Evolutionary conservation across 2,329 filamentous ascomycete genomes (phyloP), one percentile per base, ranked within the genome.

Genomic region (Verticillium klebahnii): DNA sequence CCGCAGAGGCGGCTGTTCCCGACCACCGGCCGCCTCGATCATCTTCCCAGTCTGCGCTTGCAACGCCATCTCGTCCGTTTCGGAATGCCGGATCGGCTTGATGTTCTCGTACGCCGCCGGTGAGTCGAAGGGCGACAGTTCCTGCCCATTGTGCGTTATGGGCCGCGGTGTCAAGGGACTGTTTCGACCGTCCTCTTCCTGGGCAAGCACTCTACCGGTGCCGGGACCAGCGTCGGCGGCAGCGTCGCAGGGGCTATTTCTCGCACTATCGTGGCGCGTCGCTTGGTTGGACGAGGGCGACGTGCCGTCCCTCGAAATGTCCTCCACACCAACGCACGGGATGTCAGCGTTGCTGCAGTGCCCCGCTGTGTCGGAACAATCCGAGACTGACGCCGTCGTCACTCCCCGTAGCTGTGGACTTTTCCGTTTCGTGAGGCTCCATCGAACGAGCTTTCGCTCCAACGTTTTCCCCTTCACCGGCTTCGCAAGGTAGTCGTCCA

Each of bases 401-500:
- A 67, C 31, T 37, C 25, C 31, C 12, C 57, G 60, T 11, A 66
- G 7, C 66, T 56, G 5, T 61, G 66, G 52, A 56, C 65, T 29
- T 12, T 60, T 70, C 19, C 70, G 72, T 36, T 72, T 71, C 5
- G 68, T 66, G 69, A 69, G 81, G 19, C 80, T 84, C 89, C 89
- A 92, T 61, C 89, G 85, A 25, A 91, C 77, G 45, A 92, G 80
- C 87, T 90, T 92, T 67, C 79, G 84, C 72, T 92, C 89, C 8
- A 92, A 74, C 5, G 86, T 82, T 59, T 83, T 82, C 66, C 87
- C 85, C 67, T 88, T 89, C 50, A 92, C 89, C 1, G 89, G 90
- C 69, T 91, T 91, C n/a, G 86, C 79, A 11, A 91, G 77, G 68
- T 91, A 89, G 69, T 91, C 89, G 66, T 92, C 89, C 90, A 92